Conservation (phyloP, 164 flowering plant species). For the Macadamia integrifolia region DNA sequence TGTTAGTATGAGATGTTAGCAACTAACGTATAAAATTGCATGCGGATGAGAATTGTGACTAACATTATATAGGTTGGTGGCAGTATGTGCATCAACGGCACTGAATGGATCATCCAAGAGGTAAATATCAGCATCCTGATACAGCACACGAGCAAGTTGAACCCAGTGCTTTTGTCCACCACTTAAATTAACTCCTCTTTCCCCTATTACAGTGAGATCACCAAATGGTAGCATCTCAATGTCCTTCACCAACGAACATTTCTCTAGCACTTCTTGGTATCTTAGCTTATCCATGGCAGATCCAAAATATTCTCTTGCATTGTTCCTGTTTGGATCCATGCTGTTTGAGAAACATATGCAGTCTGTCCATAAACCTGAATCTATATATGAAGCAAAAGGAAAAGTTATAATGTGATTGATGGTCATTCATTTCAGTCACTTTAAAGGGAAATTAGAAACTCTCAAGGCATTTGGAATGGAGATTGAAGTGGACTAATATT, state of each 20-base stretch:
- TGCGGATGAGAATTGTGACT: background rate
- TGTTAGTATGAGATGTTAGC: background rate
- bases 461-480: background rate
- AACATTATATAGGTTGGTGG: conserved; percentile 49
- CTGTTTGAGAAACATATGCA: conserved; percentile 80
- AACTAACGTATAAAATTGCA: background rate
- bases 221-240: conserved; percentile 69
- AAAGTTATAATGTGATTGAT: background rate
- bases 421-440: background rate
- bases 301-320: conserved; percentile 86
- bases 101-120: conserved; percentile 90
- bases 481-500: background rate
- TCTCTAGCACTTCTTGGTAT: conserved; percentile 49
- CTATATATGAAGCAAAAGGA: conserved; percentile 25
- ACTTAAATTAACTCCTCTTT: conserved; percentile 86
- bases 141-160: conserved; percentile 91
- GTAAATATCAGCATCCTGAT: conserved; percentile 77
- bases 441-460: background rate
- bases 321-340: conserved; percentile 85
- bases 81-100: conserved; percentile 93
- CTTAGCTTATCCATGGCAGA: conserved; percentile 40
- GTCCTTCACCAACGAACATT: conserved; percentile 66
- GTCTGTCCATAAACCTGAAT: conserved; percentile 54
- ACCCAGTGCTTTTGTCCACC: conserved; percentile 94
- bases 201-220: conserved; percentile 79